Conservation (phyloP, 805 yeast genomes). For the Saccharomycopsis sp. region DNA sequence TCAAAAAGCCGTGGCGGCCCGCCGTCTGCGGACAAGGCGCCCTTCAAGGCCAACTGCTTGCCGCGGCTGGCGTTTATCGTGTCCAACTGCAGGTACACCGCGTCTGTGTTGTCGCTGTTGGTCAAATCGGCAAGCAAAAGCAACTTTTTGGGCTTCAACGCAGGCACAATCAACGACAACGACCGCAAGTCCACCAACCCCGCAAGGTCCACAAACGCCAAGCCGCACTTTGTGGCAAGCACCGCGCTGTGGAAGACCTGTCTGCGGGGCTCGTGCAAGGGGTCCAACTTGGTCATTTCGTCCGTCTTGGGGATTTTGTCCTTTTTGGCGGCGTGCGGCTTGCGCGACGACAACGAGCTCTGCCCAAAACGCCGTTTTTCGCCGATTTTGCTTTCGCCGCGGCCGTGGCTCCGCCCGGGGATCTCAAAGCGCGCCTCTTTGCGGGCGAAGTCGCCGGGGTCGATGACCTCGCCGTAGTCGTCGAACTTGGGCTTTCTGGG, state of each 20-base stretch:
- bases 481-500: conserved; percentile 57
- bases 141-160: conserved; percentile 70
- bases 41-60: conserved; percentile 21
- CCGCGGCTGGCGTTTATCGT: conserved; percentile 21
- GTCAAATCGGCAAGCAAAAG: conserved; percentile 47
- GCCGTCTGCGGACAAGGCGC: background rate
- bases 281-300: conserved; percentile 44
- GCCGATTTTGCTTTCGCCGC: conserved; percentile 11
- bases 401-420: background rate
- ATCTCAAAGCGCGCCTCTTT: conserved; percentile 31
- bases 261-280: conserved; percentile 45
- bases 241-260: conserved; percentile 31
- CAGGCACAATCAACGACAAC: conserved; percentile 64
- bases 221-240: conserved; percentile 58
- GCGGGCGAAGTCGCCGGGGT: conserved; percentile 53
- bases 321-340: conserved; percentile 5
- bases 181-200: conserved; percentile 85
- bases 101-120: conserved; percentile 16
- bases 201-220: conserved; percentile 72
- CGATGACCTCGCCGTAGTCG: conserved; percentile 81
- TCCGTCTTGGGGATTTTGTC: conserved; percentile 38
- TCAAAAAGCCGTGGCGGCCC: conserved; percentile 25
- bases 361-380: conserved; percentile 18
- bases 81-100: conserved; percentile 22
- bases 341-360: conserved; percentile 11